Conservation (phyloP, 1,284 basidiomycete species). For the Chondrostereum purpureum region DNA sequence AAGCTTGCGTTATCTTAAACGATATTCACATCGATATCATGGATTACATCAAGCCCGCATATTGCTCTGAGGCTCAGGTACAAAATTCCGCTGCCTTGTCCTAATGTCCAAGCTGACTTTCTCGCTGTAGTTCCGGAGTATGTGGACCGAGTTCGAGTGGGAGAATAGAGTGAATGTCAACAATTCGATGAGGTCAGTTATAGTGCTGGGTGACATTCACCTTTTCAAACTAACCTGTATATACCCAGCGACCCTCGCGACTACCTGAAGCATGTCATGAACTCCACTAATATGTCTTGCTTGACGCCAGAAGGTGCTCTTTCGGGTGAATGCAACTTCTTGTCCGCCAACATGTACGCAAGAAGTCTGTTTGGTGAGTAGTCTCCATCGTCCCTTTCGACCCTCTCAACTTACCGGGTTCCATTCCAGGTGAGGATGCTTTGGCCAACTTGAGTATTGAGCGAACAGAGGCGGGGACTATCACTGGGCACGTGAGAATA, state of each 20-base stretch:
- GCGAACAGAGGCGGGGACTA: constrained; percentile 72
- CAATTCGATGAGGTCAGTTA: constrained; percentile 66
- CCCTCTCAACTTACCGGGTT: not conserved
- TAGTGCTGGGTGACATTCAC: not conserved
- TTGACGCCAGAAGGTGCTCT: constrained; percentile 91
- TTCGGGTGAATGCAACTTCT: constrained; percentile 89
- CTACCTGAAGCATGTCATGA: constrained; percentile 88
- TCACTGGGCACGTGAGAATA: constrained; percentile 89
- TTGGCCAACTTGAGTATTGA: constrained; percentile 95
- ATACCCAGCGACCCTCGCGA: constrained; percentile 69
- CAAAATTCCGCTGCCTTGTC: constrained; percentile 8
- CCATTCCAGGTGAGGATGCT: constrained; percentile 79
- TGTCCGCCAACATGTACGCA: constrained; percentile 92
- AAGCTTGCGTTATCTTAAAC: constrained; percentile 88
- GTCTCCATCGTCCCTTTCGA: constrained; percentile 5
- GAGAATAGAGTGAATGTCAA: constrained; percentile 95
- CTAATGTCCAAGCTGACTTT: not conserved
- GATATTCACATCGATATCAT: constrained; percentile 99
- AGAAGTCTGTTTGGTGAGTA: constrained; percentile 78
- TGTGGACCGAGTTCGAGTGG: constrained; percentile 99
- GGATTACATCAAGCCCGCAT: constrained; percentile 98
- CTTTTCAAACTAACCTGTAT: constrained; percentile 10
- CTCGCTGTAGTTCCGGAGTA: constrained; percentile 72
- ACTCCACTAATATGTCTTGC: constrained; percentile 92
- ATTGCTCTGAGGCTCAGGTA: constrained; percentile 93